Percentiles rank a stretch among this genome's conserved stretches.
These are phyloP conservation scores for Purshia tridentata DNA, from an alignment of 306 rosid species.

Conservation along the genomic window DNA sequence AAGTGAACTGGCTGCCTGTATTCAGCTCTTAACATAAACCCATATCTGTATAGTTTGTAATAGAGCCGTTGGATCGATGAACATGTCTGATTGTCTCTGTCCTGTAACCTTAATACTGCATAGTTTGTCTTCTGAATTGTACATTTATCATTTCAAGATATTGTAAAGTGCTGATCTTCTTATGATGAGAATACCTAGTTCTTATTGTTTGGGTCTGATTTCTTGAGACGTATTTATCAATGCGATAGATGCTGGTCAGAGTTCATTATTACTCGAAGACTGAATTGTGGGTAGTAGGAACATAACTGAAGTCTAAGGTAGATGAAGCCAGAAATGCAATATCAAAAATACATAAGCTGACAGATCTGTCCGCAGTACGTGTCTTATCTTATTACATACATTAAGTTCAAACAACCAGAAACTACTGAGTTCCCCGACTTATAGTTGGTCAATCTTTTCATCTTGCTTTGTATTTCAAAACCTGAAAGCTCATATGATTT, in stretches of 20 bases:
- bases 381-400: not conserved
- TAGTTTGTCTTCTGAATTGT: not conserved
- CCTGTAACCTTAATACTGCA: not conserved
- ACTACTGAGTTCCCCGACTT: not conserved
- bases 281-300: no score
- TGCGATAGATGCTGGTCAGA: not conserved
- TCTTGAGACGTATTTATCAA: not conserved
- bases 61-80: not conserved
- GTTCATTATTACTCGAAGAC: not conserved
- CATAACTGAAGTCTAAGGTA: not conserved
- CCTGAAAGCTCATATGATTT: not conserved
- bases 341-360: no score
- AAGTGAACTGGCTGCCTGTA: not conserved
- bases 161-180: not conserved
- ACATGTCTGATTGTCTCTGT: not conserved
- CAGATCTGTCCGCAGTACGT: no score
- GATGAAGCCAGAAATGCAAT: not conserved
- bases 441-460: no score
- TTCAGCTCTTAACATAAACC: conserved; percentile 9
- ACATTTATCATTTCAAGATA: not conserved
- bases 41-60: not conserved
- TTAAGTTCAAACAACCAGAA: not conserved
- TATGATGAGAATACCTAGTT: not conserved
- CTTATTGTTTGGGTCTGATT: not conserved
- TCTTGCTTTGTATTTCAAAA: not conserved